Percentiles rank a stretch among this genome's conserved stretches.
These are phyloP conservation scores for Suillus subluteus DNA, from an alignment of 768 basidiomycete genomes.

Conservation along the genomic window DNA sequence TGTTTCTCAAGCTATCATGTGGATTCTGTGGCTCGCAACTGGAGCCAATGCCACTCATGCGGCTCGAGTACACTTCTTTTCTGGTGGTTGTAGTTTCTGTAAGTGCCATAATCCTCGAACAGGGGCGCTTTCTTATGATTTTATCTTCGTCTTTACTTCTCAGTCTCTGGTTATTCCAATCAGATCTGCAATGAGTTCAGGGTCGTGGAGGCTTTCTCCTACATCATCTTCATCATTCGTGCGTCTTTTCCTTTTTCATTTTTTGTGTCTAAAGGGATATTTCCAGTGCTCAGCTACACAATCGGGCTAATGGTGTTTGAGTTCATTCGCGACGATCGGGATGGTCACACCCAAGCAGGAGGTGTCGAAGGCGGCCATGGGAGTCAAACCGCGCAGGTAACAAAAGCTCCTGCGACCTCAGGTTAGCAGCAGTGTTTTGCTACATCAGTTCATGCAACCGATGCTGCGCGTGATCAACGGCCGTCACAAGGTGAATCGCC, in stretches of 20 bases:
- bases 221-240: slow-evolving; percentile 40
- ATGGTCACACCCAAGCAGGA: background rate
- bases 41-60: slow-evolving; percentile 31
- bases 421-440: background rate
- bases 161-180: slow-evolving; percentile 16
- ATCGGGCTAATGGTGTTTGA: slow-evolving; percentile 27
- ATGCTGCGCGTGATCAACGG: background rate
- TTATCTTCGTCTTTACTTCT: background rate
- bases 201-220: slow-evolving; percentile 39
- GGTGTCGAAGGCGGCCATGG: background rate
- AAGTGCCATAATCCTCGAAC: slow-evolving; percentile 1
- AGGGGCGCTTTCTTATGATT: background rate
- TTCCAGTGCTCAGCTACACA: slow-evolving; percentile 38
- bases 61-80: background rate
- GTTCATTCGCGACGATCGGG: background rate
- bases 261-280: background rate
- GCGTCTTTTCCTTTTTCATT: slow-evolving; percentile 12
- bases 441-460: background rate
- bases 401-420: too few relatives aligned
- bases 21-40: slow-evolving; percentile 43
- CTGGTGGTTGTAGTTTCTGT: slow-evolving; percentile 15
- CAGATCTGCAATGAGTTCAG: slow-evolving; percentile 33
- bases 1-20: slow-evolving; percentile 33
- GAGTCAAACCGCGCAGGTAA: too few relatives aligned
- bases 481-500: background rate